Conservation (phyloP, 306 rosid genomes). For the Lupinus albus region DNA sequence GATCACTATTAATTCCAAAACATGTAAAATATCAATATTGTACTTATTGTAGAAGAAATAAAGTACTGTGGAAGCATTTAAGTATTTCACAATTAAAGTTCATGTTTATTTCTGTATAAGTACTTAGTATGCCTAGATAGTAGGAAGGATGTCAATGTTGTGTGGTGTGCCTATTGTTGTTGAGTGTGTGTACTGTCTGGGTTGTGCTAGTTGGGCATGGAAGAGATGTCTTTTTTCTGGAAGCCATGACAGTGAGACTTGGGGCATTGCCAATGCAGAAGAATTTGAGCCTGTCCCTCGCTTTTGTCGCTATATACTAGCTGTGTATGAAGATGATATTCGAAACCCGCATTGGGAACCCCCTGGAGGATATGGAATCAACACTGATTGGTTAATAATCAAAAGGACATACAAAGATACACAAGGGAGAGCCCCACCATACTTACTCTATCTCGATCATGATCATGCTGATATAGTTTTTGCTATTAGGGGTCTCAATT, state of each 20-base stretch:
- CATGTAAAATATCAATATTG: too few species aligned
- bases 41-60: too few species aligned
- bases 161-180: constrained; percentile 85
- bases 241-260: constrained; percentile 93
- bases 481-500: constrained; percentile 84
- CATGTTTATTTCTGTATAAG: constrained; percentile 12
- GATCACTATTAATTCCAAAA: neutral
- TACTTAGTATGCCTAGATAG: constrained; percentile 34
- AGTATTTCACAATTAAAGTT: constrained; percentile 23
- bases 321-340: constrained; percentile 88
- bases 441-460: constrained; percentile 78
- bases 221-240: constrained; percentile 87
- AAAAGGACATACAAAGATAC: constrained; percentile 75
- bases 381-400: constrained; percentile 66
- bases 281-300: constrained; percentile 91
- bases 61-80: neutral
- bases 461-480: constrained; percentile 81
- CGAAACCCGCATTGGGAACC: constrained; percentile 79
- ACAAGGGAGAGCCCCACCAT: constrained; percentile 75
- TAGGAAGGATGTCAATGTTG: constrained; percentile 66
- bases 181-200: constrained; percentile 92
- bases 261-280: constrained; percentile 78
- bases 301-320: constrained; percentile 78
- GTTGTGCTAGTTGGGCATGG: constrained; percentile 94
- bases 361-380: constrained; percentile 83